Base-by-base conservation (phyloP, 2,329 filamentous ascomycete species). In the Coccinonectria pachysandricola region DNA sequence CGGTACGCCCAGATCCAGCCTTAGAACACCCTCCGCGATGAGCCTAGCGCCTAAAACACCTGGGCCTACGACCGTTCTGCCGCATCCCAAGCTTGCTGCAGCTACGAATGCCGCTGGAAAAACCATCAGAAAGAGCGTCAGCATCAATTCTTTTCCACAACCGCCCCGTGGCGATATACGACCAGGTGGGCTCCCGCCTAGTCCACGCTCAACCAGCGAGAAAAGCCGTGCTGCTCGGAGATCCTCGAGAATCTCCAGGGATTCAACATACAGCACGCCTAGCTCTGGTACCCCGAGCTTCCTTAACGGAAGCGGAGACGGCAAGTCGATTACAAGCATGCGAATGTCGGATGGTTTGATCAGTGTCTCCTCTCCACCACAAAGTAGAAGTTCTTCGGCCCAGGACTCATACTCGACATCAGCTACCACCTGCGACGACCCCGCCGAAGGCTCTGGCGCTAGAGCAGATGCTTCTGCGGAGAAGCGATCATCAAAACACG, bases 331-430 rank as follows among this genome's bases (percentile, higher is more conserved):
- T 2, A 64, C 68, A 17, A 71, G 69, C 27, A 62, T 71, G 15
- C 69, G 79, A 42, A 77, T 76, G 45, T 82, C 79, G 1, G 82
- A 87, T 43, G 79, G 79, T 13, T 64, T 85, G 19, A 73, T 83
- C 32, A 87, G 79, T 50, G 64, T 86, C 11, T 75, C 79, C 4
- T 94, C 87, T 4, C 84, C 84, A 5, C 75, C 86, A 1, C 84
- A 88, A 41, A 96, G 88, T 52, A 72, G 87, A 38, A 92, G 80
- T 49, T 94, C 88, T 14, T 95, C 88, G 14, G 83, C 86, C 1
- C 82, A 94, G 51, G 87, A 84, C 34, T 95, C 87, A 1, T 92
- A 92, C 49, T 87, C 84, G 8, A 93, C 86, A 3, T 92, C 80
- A 27, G 83, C 80, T 11, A 94, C 86, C 1, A 88, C 82, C 1